Base-by-base conservation (phyloP, 2,329 filamentous ascomycete genomes). In the Colletotrichum sp. region DNA sequence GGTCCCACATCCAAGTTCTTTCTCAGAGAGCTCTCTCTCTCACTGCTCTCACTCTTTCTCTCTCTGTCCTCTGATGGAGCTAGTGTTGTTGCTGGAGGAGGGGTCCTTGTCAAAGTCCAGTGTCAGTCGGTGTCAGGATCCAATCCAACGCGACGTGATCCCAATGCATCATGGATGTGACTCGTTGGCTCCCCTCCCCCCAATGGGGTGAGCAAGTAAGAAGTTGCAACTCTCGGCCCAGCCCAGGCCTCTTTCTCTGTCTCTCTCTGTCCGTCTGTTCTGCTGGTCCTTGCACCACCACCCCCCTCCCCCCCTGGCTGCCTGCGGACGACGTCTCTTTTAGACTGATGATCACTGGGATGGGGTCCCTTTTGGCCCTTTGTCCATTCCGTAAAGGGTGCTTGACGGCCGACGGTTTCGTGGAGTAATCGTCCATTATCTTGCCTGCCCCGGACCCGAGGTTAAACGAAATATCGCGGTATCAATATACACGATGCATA, bases 111-210 rank as follows among this genome's bases (percentile, higher is more conserved):
- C 64, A 38, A 21, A 57, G 57, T 21, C 67, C 60, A 66, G 48
- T 48, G 69, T 67, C 61, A 58, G 57, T 68, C 16, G 43, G 72
- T 71, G 72, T 71, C 72, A 74, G 72, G 67, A 74, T 72, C 72
- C 72, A 57, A 72, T 71, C 43, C 60, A 71, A 58, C 67, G 32
- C 72, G 67, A 74, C 32, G 60, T 65, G 67, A 74, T 57, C 72
- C 65, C 30, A 55, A 65, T 67, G 67, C 68, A 72, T 72, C 68
- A 72, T 71, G 72, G 72, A 66, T 61, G 67, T 66, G 72, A 61
- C 34, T 52, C 48, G 48, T 43, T 74, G 15, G 58, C 55, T 55
- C 16, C 13, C 32, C 16, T 16, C 10, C 32, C n/a, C 38, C 30
- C 48, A 32, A 60, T 32, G 28, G 57, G 57, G 57, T 60, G 26